Conservation (phyloP, 495 filamentous ascomycete species). For the Collariella sp. region DNA sequence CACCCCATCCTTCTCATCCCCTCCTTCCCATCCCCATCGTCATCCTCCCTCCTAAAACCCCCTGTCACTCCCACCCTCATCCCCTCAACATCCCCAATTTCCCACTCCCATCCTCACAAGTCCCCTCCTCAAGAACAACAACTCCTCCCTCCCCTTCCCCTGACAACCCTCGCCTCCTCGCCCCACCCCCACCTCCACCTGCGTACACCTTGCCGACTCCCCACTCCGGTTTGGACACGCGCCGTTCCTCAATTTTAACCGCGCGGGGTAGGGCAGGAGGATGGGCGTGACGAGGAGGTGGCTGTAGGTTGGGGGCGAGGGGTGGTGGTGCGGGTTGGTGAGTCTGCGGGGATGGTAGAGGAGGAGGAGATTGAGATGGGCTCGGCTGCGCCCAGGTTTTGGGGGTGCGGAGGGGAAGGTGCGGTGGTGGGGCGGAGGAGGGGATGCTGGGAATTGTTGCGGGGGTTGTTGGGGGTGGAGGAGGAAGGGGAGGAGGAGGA, state of each 20-base stretch:
- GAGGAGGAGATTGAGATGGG: neutral
- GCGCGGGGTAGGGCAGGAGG: constrained; percentile 53
- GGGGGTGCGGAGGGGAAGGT: too few relatives aligned
- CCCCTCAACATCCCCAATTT: too few relatives aligned
- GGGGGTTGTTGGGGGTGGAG: too few relatives aligned
- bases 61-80: too few relatives aligned
- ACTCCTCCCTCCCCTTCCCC: constrained; percentile 38
- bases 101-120: too few relatives aligned
- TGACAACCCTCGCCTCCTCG: constrained; percentile 31
- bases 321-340: constrained; percentile 13
- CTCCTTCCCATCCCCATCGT: neutral
- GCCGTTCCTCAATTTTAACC: constrained; percentile 73
- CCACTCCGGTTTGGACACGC: constrained; percentile 36
- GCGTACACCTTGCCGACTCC: constrained; percentile 47
- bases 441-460: neutral
- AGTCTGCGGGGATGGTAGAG: constrained; percentile 1
- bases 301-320: constrained; percentile 12
- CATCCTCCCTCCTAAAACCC: too few relatives aligned
- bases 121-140: constrained; percentile 51
- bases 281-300: constrained; percentile 9
- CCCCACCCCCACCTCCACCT: constrained; percentile 53
- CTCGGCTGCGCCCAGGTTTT: too few relatives aligned
- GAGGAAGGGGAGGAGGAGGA: too few relatives aligned
- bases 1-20: neutral
- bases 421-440: constrained; percentile 2